Conservation (phyloP, 495 filamentous ascomycete species). For the Cercophora samala region DNA sequence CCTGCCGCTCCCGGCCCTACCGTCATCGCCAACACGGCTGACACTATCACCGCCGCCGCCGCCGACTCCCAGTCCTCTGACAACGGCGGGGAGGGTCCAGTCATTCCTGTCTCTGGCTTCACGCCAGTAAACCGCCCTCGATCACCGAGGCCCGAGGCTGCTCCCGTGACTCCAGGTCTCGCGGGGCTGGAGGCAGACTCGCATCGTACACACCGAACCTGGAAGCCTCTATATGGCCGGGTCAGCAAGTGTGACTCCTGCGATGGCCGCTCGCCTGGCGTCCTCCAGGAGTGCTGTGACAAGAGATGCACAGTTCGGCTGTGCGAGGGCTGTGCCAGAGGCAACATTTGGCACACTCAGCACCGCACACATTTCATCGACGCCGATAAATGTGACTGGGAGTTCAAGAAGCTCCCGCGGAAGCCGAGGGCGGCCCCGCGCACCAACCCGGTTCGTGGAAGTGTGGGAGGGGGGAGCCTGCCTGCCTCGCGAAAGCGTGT, state of each 20-base stretch:
- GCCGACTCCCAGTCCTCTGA: background rate
- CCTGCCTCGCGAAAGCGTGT: background rate
- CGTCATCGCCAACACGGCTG: too few relatives aligned
- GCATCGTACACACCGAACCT: slow-evolving; percentile 13
- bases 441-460: background rate
- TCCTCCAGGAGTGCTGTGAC: slow-evolving; percentile 10
- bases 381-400: slow-evolving; percentile 15
- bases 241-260: slow-evolving; percentile 31
- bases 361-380: slow-evolving; percentile 21
- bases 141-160: background rate
- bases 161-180: background rate
- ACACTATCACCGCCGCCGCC: too few relatives aligned
- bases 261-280: slow-evolving; percentile 20
- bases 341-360: slow-evolving; percentile 5
- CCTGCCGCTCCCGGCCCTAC: too few relatives aligned
- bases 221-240: slow-evolving; percentile 19
- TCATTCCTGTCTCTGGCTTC: background rate
- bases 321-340: slow-evolving; percentile 20
- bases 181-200: background rate
- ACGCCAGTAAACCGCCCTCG: background rate
- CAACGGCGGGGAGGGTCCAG: background rate
- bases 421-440: background rate
- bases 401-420: background rate
- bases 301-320: slow-evolving; percentile 20
- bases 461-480: background rate